A percentile compares a stretch with the other conserved stretches of the same genome.
These are phyloP conservation scores for Fulvia fulva DNA, from an alignment of 2,329 filamentous ascomycete genomes.

Conservation along the genomic window DNA sequence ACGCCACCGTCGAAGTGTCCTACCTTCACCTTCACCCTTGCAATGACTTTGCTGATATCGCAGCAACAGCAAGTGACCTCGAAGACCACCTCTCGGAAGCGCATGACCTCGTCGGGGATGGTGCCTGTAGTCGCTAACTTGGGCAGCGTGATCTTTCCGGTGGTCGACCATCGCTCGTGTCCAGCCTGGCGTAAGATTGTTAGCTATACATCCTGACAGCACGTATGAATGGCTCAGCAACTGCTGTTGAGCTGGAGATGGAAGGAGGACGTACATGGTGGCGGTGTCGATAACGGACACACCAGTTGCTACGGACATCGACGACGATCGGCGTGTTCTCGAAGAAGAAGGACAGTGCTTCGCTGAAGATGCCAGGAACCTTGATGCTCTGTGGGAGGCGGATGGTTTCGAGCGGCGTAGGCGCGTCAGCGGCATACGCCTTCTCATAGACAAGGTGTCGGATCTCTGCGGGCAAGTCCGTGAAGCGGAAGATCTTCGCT, in stretches of 20 bases:
- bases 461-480: constrained; percentile 8
- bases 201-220: no score
- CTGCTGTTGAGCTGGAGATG: no score
- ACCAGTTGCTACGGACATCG: constrained; percentile 2
- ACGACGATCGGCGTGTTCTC: constrained; percentile 7
- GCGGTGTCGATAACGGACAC: neutral
- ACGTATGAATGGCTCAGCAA: no score
- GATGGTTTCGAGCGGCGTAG: neutral
- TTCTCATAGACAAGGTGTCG: constrained; percentile 10
- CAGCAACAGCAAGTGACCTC: constrained; percentile 8
- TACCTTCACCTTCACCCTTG: neutral
- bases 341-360: constrained; percentile 8
- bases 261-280: no score
- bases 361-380: constrained; percentile 5
- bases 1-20: neutral
- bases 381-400: constrained; percentile 1
- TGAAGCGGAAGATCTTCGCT: constrained; percentile 5
- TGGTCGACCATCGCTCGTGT: constrained; percentile 1
- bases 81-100: constrained; percentile 4
- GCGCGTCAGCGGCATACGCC: neutral
- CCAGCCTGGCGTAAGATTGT: neutral
- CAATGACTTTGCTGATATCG: neutral
- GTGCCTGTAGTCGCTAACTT: neutral
- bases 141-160: constrained; percentile 3
- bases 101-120: neutral